Base-by-base conservation (phyloP, 2,329 filamentous ascomycete genomes). In the Colletotrichum euphorbiae region DNA sequence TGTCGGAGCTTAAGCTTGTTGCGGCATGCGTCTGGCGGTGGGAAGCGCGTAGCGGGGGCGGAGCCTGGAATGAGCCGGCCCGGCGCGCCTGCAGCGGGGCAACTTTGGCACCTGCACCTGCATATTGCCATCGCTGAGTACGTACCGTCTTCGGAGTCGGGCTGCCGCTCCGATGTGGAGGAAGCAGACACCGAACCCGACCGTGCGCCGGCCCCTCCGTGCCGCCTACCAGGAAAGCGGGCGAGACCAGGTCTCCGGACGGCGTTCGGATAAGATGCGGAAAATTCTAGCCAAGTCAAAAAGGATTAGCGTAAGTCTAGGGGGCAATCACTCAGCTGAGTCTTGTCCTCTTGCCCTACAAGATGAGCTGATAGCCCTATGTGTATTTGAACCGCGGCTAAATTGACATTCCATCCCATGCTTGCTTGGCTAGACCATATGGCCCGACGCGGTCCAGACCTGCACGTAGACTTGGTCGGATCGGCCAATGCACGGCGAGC, bases 31-130 rank as follows among this genome's bases (percentile, higher is more conserved):
- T 61, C 42, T 66, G 46, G 52, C 31, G 59, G 17, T 64, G 45
- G 28, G 36, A 43, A 21, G 46, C 62, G 40, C 28, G 17, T 24
- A 7, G 59, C 38, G 64, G 59, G 59, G 64, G 50, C 50, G 51
- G 58, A 56, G 48, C 40, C 28, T 45, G 59, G 45, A 63, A 67
- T 62, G 17, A 43, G n/a, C 59, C 64, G 50, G 58, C 58, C 58
- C 59, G 62, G 40, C 50, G 13, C n/a, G 12, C 15, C 15, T 9
- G 4, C 11, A 17, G 51, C 31, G 51, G 31, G 33, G 31, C 33
- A 52, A n/a, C 28, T 50, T 50, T 50, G 46, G 28, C 46, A 50
- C 6, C 19, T 50, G 12, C 46, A 33, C 17, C 48, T 51, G 9
- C 48, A 51, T 13, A 28, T n/a, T 8, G 6, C 33, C 33, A 38